Conservation (phyloP, 2,329 filamentous ascomycete species). For the Curvularia spicifera region DNA sequence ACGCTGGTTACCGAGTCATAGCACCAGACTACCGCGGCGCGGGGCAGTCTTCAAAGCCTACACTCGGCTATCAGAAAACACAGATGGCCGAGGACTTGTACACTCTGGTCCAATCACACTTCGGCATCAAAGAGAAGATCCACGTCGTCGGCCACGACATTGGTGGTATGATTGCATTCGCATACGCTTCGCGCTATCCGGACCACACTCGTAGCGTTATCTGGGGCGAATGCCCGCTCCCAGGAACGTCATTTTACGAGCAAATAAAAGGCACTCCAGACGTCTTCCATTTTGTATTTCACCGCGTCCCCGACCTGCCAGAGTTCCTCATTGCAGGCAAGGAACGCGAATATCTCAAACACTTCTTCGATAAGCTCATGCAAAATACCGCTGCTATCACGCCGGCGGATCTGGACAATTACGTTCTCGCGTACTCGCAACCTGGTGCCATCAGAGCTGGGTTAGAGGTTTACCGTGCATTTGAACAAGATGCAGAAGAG, state of each 20-base stretch:
- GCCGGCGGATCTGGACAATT: constrained; percentile 1
- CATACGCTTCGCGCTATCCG: constrained; percentile 50
- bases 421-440: not conserved
- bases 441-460: constrained; percentile 9
- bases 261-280: not conserved
- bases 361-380: constrained; percentile 17
- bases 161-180: constrained; percentile 56
- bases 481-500: constrained; percentile 8
- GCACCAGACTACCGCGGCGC: constrained; percentile 53
- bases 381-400: constrained; percentile 16
- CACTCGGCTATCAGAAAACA: constrained; percentile 51
- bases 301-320: constrained; percentile 19
- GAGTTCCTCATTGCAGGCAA: constrained; percentile 19
- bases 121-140: constrained; percentile 48
- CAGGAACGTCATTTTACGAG: constrained; percentile 8
- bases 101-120: constrained; percentile 31
- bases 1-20: constrained; percentile 52
- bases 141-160: constrained; percentile 58
- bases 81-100: constrained; percentile 52
- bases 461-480: constrained; percentile 2
- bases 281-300: constrained; percentile 7
- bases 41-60: constrained; percentile 48
- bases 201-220: constrained; percentile 44
- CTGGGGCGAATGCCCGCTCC: constrained; percentile 8
- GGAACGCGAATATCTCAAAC: constrained; percentile 17